These are phyloP conservation scores for Dinochytrium kinnereticum DNA, from an alignment of 371 early-diverging fungal species.

Conservation along the genomic window DNA sequence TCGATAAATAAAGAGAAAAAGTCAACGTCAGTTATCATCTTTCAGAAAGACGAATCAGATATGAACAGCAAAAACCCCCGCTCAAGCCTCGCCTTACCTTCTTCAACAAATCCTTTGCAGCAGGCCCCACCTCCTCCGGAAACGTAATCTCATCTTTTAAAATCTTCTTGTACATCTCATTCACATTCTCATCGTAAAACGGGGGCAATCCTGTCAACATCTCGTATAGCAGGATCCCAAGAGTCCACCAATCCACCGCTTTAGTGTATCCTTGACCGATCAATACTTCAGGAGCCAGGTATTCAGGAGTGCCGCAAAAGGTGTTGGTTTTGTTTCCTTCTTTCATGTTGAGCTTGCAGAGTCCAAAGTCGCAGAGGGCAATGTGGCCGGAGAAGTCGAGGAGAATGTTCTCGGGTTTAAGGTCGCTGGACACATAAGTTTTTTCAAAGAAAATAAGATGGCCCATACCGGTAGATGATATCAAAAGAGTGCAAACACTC, in stretches of 20 bases:
- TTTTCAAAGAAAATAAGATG: constrained; percentile 20
- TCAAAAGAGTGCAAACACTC: constrained; percentile 61
- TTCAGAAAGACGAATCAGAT: background rate
- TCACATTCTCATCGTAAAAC: constrained; percentile 94
- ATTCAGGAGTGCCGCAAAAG: constrained; percentile 91
- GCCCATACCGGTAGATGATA: constrained; percentile 66
- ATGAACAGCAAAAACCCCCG: background rate
- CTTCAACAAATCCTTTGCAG: constrained; percentile 70
- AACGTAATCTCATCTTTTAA: constrained; percentile 82
- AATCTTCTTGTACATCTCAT: constrained; percentile 95
- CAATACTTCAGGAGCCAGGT: constrained; percentile 87
- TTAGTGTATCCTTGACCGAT: constrained; percentile 91
- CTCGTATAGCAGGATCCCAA: constrained; percentile 95
- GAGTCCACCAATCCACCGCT: constrained; percentile 96
- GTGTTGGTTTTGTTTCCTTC: constrained; percentile 79
- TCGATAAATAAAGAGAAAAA: background rate
- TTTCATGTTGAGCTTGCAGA: constrained; percentile 87
- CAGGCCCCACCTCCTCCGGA: constrained; percentile 80
- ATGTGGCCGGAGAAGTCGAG: constrained; percentile 96
- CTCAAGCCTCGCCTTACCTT: constrained; percentile 60
- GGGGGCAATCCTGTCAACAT: constrained; percentile 95
- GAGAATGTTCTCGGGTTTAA: constrained; percentile 93
- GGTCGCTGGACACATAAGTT: too few species aligned
- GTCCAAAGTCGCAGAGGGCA: constrained; percentile 96
- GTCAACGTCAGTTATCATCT: background rate